These are phyloP conservation scores for Hibiscus tridactylites DNA, from an alignment of 345 rosid species.

Conservation along the genomic window DNA sequence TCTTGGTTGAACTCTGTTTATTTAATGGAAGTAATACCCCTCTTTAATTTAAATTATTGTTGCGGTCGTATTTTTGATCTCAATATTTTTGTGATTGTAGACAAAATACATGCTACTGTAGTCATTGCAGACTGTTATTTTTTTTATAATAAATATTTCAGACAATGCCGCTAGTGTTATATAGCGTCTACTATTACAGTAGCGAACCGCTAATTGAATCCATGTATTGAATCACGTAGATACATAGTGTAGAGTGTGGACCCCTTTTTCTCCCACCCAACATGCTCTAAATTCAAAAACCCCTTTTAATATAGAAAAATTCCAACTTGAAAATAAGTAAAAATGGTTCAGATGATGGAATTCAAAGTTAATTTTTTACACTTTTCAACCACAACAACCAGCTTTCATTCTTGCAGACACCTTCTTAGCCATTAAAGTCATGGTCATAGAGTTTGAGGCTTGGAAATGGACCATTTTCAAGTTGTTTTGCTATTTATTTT, in stretches of 20 bases:
- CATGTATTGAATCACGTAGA: constrained; percentile 8
- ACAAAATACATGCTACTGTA: too few relatives aligned
- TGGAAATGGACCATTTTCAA: constrained; percentile 23
- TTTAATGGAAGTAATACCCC: background rate
- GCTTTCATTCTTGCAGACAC: constrained; percentile 23
- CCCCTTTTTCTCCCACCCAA: constrained; percentile 11
- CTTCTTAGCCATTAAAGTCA: constrained; percentile 43
- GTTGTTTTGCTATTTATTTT: background rate
- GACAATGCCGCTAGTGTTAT: too few relatives aligned
- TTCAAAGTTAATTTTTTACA: background rate
- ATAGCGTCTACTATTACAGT: too few relatives aligned
- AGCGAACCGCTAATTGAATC: too few relatives aligned
- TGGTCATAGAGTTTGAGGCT: constrained; percentile 26
- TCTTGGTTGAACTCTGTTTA: background rate
- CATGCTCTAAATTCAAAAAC: constrained; percentile 12
- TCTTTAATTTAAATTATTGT: background rate
- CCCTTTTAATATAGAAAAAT: background rate
- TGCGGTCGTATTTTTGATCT: too few relatives aligned
- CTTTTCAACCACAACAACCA: constrained; percentile 15
- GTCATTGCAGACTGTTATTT: too few relatives aligned
- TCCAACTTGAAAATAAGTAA: too few relatives aligned
- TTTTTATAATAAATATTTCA: too few relatives aligned
- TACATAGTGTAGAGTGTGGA: constrained; percentile 13
- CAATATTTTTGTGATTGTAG: too few relatives aligned
- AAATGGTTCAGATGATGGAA: too few relatives aligned